A percentile compares a stretch with the other conserved stretches of the same genome.
Evolutionary conservation across 148 eudicot genomes (phyloP).

Genomic region (Gaultheria prostrata): DNA sequence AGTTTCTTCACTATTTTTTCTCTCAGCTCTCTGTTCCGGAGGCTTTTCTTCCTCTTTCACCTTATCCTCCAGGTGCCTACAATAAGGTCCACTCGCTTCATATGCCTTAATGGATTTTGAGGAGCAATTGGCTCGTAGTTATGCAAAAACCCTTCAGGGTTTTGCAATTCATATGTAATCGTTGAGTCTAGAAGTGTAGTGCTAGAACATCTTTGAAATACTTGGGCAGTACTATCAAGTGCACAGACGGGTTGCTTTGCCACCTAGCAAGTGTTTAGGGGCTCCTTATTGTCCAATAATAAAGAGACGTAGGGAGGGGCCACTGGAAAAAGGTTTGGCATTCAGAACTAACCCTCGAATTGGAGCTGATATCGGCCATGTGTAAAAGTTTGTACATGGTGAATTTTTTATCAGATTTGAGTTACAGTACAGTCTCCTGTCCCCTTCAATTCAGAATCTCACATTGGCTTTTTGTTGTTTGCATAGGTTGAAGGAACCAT

Average conservation of each 20-base stretch:
- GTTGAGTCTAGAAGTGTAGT: background rate
- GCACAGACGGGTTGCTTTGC: background rate
- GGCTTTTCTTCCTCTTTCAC: background rate
- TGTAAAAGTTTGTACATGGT: background rate
- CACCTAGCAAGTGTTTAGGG: background rate
- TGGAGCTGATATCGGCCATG: background rate
- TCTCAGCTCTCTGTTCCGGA: no score
- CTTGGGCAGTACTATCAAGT: background rate
- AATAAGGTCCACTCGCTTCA: background rate
- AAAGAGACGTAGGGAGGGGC: background rate
- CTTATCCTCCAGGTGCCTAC: background rate
- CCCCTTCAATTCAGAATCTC: background rate
- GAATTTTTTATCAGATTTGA: background rate
- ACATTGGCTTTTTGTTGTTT: background rate
- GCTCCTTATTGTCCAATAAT: background rate
- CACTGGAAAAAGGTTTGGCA: background rate
- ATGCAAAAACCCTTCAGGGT: background rate
- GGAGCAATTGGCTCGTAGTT: background rate
- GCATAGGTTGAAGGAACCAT: background rate
- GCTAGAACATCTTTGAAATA: background rate
- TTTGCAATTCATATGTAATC: background rate
- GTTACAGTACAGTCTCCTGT: background rate
- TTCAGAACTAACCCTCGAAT: background rate
- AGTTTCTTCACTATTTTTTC: background rate
- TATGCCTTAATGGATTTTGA: background rate